phyloP scores from a whole-genome alignment of 345 rosid species.

The Boechera stricta region DNA sequence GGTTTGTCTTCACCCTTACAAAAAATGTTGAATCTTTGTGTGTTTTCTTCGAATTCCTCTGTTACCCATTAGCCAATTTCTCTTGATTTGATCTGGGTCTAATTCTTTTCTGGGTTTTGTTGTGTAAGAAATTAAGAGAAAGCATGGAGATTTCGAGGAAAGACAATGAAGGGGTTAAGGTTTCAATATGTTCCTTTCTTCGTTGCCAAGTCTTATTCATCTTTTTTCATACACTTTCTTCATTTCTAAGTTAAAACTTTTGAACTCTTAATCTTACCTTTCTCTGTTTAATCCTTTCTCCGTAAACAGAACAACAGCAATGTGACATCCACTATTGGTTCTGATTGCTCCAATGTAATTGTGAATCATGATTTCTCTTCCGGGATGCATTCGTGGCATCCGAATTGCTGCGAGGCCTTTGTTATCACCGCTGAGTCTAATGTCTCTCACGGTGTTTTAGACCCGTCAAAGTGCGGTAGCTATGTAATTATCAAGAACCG shows the following conservation, averaged over 20 bases:
- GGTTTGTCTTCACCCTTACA: constrained; percentile 23
- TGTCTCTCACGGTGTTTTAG: constrained; percentile 53
- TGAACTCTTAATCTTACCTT: constrained; percentile 4
- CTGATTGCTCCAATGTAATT: constrained; percentile 61
- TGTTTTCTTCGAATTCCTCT: neutral
- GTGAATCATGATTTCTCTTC: constrained; percentile 74
- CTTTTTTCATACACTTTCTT: constrained; percentile 31
- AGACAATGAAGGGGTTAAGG: constrained; percentile 34
- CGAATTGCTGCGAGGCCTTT: constrained; percentile 76
- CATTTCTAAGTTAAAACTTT: constrained; percentile 20
- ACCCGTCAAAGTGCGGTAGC: constrained; percentile 46
- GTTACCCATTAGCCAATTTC: constrained; percentile 7
- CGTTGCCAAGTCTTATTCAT: constrained; percentile 27
- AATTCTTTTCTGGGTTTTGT: constrained; percentile 19
- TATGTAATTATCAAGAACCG: constrained; percentile 70
- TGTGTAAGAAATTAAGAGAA: constrained; percentile 36
- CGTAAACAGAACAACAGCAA: constrained; percentile 43
- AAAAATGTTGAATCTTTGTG: constrained; percentile 7
- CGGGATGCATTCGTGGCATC: constrained; percentile 77
- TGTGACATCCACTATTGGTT: constrained; percentile 52
- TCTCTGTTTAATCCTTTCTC: constrained; percentile 20
- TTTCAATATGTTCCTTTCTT: constrained; percentile 36
- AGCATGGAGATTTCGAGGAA: constrained; percentile 42
- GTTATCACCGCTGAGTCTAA: constrained; percentile 55
- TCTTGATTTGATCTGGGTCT: constrained; percentile 33